These are phyloP conservation scores for Hibiscus trionum DNA, from an alignment of 345 rosid species.

Conservation along the genomic window DNA sequence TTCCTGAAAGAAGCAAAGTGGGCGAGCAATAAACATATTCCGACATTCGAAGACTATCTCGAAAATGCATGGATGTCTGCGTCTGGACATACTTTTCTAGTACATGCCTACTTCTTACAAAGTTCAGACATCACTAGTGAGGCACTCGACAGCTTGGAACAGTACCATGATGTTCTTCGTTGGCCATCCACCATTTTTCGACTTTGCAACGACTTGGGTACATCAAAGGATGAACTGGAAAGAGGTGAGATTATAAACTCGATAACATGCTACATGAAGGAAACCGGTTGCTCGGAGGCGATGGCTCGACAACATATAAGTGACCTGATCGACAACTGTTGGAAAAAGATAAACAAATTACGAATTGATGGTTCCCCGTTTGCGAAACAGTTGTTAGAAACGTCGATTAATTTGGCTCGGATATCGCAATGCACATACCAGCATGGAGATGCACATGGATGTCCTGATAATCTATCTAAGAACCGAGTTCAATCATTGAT, in stretches of 20 bases:
- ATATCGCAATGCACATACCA: constrained; percentile 27
- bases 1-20: constrained; percentile 42
- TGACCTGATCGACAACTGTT: constrained; percentile 18
- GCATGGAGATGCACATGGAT: constrained; percentile 36
- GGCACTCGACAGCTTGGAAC: constrained; percentile 15
- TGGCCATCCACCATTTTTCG: constrained; percentile 31
- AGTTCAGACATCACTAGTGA: constrained; percentile 5
- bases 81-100: constrained; percentile 21
- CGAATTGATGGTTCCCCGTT: constrained; percentile 1
- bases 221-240: constrained; percentile 41
- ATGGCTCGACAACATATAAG: constrained; percentile 19
- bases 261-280: constrained; percentile 28
- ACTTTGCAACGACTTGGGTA: constrained; percentile 32
- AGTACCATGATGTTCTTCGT: constrained; percentile 24
- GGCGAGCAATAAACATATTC: constrained; percentile 15
- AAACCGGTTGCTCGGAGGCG: constrained; percentile 20
- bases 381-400: constrained; percentile 13
- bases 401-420: constrained; percentile 24
- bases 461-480: constrained; percentile 20
- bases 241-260: constrained; percentile 30
- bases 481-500: constrained; percentile 21
- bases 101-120: constrained; percentile 22
- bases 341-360: constrained; percentile 34
- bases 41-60: constrained; percentile 32
- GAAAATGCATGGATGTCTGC: constrained; percentile 33